Base-by-base conservation (phyloP, 1,139 yeast species). In the Taphrina wiesneri region DNA sequence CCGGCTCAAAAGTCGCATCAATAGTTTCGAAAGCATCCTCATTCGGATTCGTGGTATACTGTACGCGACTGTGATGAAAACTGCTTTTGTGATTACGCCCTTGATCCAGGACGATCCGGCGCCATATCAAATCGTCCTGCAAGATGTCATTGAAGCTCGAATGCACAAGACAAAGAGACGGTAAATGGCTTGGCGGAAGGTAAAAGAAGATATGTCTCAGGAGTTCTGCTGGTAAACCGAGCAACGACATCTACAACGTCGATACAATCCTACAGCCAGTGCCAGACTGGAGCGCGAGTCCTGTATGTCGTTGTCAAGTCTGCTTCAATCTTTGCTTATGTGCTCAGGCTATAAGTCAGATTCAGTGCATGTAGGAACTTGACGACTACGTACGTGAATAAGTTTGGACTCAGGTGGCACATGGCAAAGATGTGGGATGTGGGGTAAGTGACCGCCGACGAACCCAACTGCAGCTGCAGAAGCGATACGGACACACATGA, bases 111-210 rank as follows among this genome's bases (percentile, higher is more conserved):
- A 52, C 25, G 17, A 26, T 17, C 28, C 17, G 43, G 26, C 59
- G 59, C 59, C 49, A 54, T 1, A 54, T 7, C 15, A 19, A 39
- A 36, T 54, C 59, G 17, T 25, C 36, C 32, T 39, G 26, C 32
- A 54, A 15, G 1, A 54, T 36, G 21, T n/a, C 32, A 17, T 36
- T 54, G 59, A 54, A 39, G 21, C 13, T 19, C 11, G 59, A 39
- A 54, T 54, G 59, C 15, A 43, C 36, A 6, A 39, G 21, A 43
- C 49, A 36, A 19, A 54, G 13, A 15, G 36, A 17, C n/a, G 56
- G 28, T 2, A 17, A 19, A 6, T 11, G 4, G 15, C 17, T 32
- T 13, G 41, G 41, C 13, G 56, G 56, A n/a, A 34, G 21, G 28
- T 11, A n/a, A 9, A 45, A 32, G 17, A 34, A 34, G 56, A 52